These are phyloP conservation scores for Danielozyma ontarioensis DNA, from an alignment of 805 yeast species.

Conservation along the genomic window DNA sequence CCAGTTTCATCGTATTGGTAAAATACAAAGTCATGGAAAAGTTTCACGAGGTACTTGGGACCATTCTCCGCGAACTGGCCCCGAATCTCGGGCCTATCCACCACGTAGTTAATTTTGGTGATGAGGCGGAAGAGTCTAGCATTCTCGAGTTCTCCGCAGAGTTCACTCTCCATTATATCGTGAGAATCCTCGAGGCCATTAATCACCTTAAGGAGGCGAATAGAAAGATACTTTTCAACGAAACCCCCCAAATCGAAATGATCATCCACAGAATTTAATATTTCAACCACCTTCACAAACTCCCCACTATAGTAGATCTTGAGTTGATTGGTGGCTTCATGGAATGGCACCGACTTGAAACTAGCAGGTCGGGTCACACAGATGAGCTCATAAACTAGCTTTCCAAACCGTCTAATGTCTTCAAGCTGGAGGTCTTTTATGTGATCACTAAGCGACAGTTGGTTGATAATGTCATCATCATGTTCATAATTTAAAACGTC, in stretches of 20 bases:
- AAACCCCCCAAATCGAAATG: slow-evolving; percentile 20
- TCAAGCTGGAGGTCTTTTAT: slow-evolving; percentile 36
- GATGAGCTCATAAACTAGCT: slow-evolving; percentile 53
- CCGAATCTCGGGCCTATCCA: slow-evolving; percentile 66
- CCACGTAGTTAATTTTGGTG: slow-evolving; percentile 72
- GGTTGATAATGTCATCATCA: slow-evolving; percentile 16
- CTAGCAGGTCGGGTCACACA: slow-evolving; percentile 26
- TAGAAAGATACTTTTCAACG: slow-evolving; percentile 17
- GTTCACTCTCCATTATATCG: slow-evolving; percentile 57
- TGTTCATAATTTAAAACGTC: slow-evolving; percentile 54
- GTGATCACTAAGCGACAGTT: slow-evolving; percentile 8
- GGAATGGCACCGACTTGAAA: slow-evolving; percentile 10
- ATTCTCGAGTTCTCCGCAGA: slow-evolving; percentile 78
- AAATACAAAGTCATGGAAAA: slow-evolving; percentile 82
- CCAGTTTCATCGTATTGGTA: slow-evolving; percentile 79
- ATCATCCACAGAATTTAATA: slow-evolving; percentile 18
- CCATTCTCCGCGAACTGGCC: slow-evolving; percentile 68
- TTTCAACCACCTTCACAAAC: slow-evolving; percentile 41
- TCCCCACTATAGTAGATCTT: slow-evolving; percentile 39
- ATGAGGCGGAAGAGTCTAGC: slow-evolving; percentile 79
- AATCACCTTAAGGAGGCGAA: slow-evolving; percentile 39
- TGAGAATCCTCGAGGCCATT: slow-evolving; percentile 47
- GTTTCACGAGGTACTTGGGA: slow-evolving; percentile 51
- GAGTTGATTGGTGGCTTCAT: slow-evolving; percentile 10
- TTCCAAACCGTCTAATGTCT: slow-evolving; percentile 60